Evolutionary conservation across 2,329 filamentous ascomycete species (phyloP).

Genomic region (Claviceps sp.): DNA sequence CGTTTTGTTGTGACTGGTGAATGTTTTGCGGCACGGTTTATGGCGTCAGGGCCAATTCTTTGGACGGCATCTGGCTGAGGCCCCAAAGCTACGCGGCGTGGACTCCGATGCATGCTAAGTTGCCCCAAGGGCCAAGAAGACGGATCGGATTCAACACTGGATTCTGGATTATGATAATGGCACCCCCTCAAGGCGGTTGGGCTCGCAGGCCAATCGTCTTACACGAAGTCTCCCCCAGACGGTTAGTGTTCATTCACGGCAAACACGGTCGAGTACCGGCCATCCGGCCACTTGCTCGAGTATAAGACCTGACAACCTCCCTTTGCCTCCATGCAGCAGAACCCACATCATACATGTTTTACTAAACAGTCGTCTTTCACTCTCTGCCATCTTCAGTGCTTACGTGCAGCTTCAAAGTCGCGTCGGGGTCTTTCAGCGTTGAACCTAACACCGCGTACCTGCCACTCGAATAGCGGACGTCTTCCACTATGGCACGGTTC

Average conservation of each 20-base stretch:
- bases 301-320: neutral
- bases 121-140: neutral
- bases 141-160: neutral
- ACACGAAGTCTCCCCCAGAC: neutral
- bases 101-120: neutral
- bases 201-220: constrained; percentile 4
- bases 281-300: constrained; percentile 3
- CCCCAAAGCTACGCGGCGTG: neutral
- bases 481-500: no score
- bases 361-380: no score
- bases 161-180: constrained; percentile 1
- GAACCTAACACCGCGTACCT: no score
- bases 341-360: no score
- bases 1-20: constrained; percentile 4
- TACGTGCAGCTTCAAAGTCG: no score
- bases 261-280: neutral
- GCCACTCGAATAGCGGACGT: no score
- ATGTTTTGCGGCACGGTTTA: neutral
- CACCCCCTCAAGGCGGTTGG: constrained; percentile 1
- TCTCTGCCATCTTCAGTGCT: no score
- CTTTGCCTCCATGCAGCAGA: no score
- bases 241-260: neutral
- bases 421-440: no score
- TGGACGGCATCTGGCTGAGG: neutral
- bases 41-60: neutral